Evolutionary conservation across 495 filamentous ascomycete genomes (phyloP).

Genomic region (Staphylotrichum longicolle): DNA sequence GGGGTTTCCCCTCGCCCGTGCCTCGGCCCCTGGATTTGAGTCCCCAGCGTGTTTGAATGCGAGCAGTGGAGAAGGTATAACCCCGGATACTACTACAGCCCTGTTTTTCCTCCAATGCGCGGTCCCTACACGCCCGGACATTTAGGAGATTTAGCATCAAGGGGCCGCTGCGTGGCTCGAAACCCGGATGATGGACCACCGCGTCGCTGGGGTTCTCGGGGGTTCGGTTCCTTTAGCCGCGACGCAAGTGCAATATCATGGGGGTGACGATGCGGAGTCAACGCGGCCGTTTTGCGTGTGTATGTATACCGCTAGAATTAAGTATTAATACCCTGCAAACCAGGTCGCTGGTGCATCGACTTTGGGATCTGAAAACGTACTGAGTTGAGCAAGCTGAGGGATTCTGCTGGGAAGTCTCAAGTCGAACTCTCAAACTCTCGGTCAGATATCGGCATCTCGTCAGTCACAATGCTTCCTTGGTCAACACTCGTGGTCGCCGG

Average conservation of each 20-base stretch:
- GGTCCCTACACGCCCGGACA: background rate
- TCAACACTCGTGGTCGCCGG: conserved; percentile 3
- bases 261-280: background rate
- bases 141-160: background rate
- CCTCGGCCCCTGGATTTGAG: conserved; percentile 4
- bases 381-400: too few relatives aligned
- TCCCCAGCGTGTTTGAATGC: too few relatives aligned
- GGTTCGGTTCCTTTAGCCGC: conserved; percentile 9
- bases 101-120: conserved; percentile 16
- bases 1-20: background rate
- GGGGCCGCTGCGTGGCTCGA: background rate
- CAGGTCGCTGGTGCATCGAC: too few relatives aligned
- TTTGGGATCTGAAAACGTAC: too few relatives aligned
- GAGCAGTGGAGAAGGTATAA: conserved; percentile 2
- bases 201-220: background rate
- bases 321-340: background rate
- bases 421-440: too few relatives aligned
- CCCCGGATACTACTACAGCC: background rate
- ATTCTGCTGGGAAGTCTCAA: too few relatives aligned
- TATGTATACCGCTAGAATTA: too few relatives aligned
- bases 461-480: conserved; percentile 7
- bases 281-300: background rate
- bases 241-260: background rate
- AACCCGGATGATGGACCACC: conserved; percentile 10
- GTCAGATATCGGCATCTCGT: too few relatives aligned